Base-by-base conservation (phyloP, 2,329 filamentous ascomycete genomes). In the Diaporthe humulicola region DNA sequence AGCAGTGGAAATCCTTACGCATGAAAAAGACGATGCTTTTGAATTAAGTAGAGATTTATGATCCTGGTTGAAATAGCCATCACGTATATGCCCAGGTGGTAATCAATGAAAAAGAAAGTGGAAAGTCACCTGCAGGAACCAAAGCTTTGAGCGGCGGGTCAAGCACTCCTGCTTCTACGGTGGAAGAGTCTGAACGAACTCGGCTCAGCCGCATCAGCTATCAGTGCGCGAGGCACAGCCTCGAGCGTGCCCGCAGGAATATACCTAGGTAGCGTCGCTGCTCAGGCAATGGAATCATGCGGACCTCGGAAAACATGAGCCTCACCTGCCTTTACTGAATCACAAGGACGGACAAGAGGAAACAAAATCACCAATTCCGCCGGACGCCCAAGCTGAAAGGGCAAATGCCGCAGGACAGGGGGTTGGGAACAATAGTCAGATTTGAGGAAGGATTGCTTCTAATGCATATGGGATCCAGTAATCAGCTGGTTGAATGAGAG, bases 341-440 rank as follows among this genome's bases (percentile, higher is more conserved):
- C 66, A 57, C 10, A 33, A 50, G 5, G 70, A 52, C 4, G 38
- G n/a, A 6, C 42, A 40, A 8, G 30, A 19, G 36, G 48, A 66
- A 14, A 22, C 33, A 0, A 67, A 66, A 33, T 67, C 71, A 4
- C 66, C 50, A 8, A 48, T 36, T 17, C n/a, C 40, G 1, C n/a
- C 38, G 28, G 66, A 60, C 36, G n/a, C 36, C 36, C 22, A 74
- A 75, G 28, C 40, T 38, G 57, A 70, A 61, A 45, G 15, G 50
- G n/a, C 40, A 36, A 7, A 36, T 40, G 5, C 22, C 61, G 22
- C 58, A 60, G 42, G 40, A 69, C 19, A 76, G 60, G 30, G 58
- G 61, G 2, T 8, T 71, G 3, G 71, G 71, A 19, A 50, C 30
- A n/a, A n/a, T 50, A 42, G 22, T 42, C 64, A n/a, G 66, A 60